Evolutionary conservation across 371 early-diverging fungal genomes (phyloP), one percentile per base, ranked within the genome.

Genomic region (Choanephora cucurbitarum): DNA sequence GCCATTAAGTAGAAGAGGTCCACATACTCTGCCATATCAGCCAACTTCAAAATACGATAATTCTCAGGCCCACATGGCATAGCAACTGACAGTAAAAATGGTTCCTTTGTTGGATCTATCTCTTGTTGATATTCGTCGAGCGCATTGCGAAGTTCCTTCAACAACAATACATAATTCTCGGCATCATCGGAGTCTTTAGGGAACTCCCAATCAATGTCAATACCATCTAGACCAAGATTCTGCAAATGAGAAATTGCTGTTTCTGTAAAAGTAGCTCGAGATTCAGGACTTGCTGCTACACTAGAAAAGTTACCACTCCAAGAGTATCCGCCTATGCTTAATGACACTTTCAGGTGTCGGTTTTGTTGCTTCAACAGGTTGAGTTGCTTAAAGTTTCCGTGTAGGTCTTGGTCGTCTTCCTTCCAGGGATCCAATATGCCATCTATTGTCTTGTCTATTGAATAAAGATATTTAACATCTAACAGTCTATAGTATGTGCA

Each of bases 241-340:
- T 80, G 66, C 24, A 91, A 50, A 37, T 85, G 59, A 5, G 70
- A 64, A 5, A 86, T 57, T 5, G 87, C 79, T 5, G 81, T 74
- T 34, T 58, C 54, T 15, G 86, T 83, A 73, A 91, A 89, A 4
- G 60, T 74, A 24, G 69, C 55, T 28, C 91, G 73, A 33, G 73
- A 69, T 8, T 61, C 57, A 7, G 72, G 64, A 46, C 62, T 54
- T 1, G 84, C 69, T 0, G 84, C 82, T 37, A 93, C 84, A 0
- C 73, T 73, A 2, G 94, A 84, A 66, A 95, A 97, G 56, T 89
- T 79, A 34, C 80, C 82, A 14, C 89, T 88, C 83, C 84, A 87
- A 2, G 89, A 85, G 93, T 95, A 94, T 1, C 96, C 95, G 19
- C 95, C 96, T 23, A 95, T 80, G 46, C 90, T 87, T 1, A 92